These are phyloP conservation scores for Diaporthe caulivora DNA, from an alignment of 2,329 filamentous ascomycete genomes.

Conservation along the genomic window DNA sequence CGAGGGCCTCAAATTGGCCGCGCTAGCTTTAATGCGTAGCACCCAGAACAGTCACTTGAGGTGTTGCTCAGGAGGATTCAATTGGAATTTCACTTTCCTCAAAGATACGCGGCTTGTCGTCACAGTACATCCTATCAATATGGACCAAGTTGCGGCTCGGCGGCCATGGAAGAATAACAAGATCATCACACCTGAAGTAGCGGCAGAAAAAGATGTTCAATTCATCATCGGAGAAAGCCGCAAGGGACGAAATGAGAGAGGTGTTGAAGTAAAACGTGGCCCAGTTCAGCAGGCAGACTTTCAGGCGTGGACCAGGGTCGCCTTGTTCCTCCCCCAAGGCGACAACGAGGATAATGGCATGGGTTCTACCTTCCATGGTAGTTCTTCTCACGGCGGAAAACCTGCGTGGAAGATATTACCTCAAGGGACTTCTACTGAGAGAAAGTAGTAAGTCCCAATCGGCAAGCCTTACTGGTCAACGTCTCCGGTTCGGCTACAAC, in stretches of 20 bases:
- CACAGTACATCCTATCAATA: background rate
- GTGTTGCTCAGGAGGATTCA: background rate
- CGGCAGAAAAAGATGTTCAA: background rate
- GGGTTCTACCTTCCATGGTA: background rate
- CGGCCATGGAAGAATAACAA: background rate
- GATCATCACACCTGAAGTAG: background rate
- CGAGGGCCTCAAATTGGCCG: constrained; percentile 1
- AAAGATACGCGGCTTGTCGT: background rate
- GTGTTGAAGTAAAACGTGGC: background rate
- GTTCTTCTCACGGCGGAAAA: background rate
- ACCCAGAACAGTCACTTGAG: background rate
- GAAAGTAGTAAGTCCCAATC: background rate
- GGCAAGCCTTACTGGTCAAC: background rate
- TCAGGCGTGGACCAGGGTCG: background rate
- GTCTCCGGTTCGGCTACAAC: background rate
- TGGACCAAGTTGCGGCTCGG: accelerated
- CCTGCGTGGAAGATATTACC: background rate
- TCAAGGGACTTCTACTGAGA: background rate
- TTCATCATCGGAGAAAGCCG: background rate
- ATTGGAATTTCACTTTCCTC: background rate
- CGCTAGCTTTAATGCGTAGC: background rate
- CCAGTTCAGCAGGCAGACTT: background rate
- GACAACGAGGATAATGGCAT: background rate
- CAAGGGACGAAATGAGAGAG: background rate
- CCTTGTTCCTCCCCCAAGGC: background rate